Evolutionary conservation across 2,329 filamentous ascomycete genomes (phyloP), one percentile per base, ranked within the genome.

Genomic region (Alternaria longipes): DNA sequence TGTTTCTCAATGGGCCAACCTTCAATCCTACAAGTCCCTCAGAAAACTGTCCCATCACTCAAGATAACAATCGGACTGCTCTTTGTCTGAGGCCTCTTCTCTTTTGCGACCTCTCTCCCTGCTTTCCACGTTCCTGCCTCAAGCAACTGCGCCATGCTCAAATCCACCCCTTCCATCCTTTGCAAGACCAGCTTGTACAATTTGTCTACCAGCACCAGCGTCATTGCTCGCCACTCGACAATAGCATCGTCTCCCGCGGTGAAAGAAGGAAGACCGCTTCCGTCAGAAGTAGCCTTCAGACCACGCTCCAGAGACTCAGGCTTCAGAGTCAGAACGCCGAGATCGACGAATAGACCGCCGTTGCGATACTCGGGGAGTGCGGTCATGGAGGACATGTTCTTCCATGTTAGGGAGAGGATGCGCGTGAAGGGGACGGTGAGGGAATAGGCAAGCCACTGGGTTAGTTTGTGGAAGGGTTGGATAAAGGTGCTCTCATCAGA

Each of bases 101-200:
- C 61, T 42, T 65, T 67, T 12, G 72, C 71, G 22, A 70, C 60
- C 42, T 74, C 71, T 12, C 72, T 46, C 1, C 72, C 72, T 22
- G 67, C 65, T 89, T 97, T 97, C 94, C 94, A 98, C 73, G 92
- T 97, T 34, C 94, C 94, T 6, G 94, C 94, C 79, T 98, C 94
- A 9, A 98, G 83, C 81, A 98, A 86, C 79, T 98, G 94, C 12
- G 93, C 89, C 70, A 98, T 81, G 26, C 84, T 91, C 75, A 98
- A 80, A 60, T 84, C 82, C 65, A 94, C 88, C 34, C 87, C 83
- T 3, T 90, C 91, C 16, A 84, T 84, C 9, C 97, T 81, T 60
- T 86, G 87, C 56, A 97, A 77, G 63, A 92, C 89, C 63, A 91
- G 87, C 2, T 82, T 81, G 24, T 91, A 83, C 24, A 93, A 81